A percentile compares a stretch with the other conserved stretches of the same genome.
These are phyloP conservation scores for Penicillium crystallinum DNA, from an alignment of 495 filamentous ascomycete species.

Conservation along the genomic window DNA sequence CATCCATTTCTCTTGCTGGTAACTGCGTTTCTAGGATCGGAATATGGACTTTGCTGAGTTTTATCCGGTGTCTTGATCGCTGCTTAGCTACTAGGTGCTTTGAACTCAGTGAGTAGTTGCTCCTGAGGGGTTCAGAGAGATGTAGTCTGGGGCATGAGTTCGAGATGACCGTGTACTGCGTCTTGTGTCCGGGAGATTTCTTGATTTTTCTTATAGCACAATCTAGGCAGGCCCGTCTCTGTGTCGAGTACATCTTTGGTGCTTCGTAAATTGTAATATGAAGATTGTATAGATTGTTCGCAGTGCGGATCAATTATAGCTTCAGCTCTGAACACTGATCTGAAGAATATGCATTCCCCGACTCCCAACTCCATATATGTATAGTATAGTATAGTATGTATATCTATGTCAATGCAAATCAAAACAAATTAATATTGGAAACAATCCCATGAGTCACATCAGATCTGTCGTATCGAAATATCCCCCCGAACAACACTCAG, in stretches of 20 bases:
- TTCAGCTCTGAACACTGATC: background rate
- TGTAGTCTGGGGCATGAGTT: background rate
- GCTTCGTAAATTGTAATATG: background rate
- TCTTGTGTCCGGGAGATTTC: constrained; percentile 1
- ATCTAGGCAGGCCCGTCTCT: constrained; percentile 20
- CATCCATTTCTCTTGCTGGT: constrained; percentile 21
- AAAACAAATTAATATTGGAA: background rate
- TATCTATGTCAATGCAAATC: constrained; percentile 8
- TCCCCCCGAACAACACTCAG: background rate
- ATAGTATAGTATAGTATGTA: constrained; percentile 3
- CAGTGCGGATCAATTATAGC: background rate
- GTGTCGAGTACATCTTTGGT: background rate
- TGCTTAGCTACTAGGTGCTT: background rate
- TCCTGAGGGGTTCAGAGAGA: background rate
- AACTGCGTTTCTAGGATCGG: constrained; percentile 11
- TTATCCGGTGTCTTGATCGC: background rate
- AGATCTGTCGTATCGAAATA: constrained; percentile 5
- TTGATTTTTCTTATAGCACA: constrained; percentile 20
- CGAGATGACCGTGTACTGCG: background rate
- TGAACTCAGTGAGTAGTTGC: background rate
- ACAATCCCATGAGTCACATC: background rate
- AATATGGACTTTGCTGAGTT: constrained; percentile 6
- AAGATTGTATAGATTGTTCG: background rate
- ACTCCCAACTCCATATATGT: constrained; percentile 5
- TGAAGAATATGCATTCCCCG: background rate